Evolutionary conservation across 495 filamentous ascomycete genomes (phyloP).

Genomic region (Chaetomium tenue): DNA sequence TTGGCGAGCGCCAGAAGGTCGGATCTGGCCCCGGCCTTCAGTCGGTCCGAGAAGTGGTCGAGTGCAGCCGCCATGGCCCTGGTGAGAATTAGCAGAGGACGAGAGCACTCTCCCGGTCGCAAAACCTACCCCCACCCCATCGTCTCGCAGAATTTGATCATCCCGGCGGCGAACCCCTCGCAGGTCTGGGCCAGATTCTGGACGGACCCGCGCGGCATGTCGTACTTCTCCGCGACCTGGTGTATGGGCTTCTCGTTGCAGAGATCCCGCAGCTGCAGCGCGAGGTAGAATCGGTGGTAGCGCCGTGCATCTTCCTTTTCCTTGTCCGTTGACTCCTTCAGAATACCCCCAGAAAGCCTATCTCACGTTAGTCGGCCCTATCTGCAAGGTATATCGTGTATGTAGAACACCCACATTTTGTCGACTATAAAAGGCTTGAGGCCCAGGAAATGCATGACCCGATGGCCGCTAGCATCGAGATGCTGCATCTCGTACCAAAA

Average conservation of each 20-base stretch:
- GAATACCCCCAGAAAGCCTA: slow-evolving; percentile 66
- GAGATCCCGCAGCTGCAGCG: slow-evolving; percentile 76
- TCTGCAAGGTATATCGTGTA: background rate
- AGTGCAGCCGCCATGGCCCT: slow-evolving; percentile 68
- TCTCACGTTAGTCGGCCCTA: slow-evolving; percentile 29
- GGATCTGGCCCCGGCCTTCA: slow-evolving; percentile 70
- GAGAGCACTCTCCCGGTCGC: background rate
- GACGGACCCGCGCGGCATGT: slow-evolving; percentile 64
- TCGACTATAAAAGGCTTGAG: slow-evolving; percentile 69
- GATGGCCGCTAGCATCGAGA: slow-evolving; percentile 67
- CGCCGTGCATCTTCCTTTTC: slow-evolving; percentile 61
- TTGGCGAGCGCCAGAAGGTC: slow-evolving; percentile 72
- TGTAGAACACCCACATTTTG: slow-evolving; percentile 53
- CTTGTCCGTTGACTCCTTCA: slow-evolving; percentile 62
- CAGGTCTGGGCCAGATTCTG: slow-evolving; percentile 74
- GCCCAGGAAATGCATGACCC: slow-evolving; percentile 67
- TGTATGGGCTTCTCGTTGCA: slow-evolving; percentile 77
- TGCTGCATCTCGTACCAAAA: slow-evolving; percentile 68
- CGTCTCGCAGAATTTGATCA: slow-evolving; percentile 70
- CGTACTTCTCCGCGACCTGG: slow-evolving; percentile 66
- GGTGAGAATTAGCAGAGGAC: background rate
- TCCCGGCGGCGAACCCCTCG: slow-evolving; percentile 74
- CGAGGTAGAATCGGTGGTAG: slow-evolving; percentile 75
- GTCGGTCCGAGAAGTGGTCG: slow-evolving; percentile 72
- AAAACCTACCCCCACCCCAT: slow-evolving; percentile 64